Evolutionary conservation across 306 rosid species (phyloP).

Genomic region (Pyrus communis): DNA sequence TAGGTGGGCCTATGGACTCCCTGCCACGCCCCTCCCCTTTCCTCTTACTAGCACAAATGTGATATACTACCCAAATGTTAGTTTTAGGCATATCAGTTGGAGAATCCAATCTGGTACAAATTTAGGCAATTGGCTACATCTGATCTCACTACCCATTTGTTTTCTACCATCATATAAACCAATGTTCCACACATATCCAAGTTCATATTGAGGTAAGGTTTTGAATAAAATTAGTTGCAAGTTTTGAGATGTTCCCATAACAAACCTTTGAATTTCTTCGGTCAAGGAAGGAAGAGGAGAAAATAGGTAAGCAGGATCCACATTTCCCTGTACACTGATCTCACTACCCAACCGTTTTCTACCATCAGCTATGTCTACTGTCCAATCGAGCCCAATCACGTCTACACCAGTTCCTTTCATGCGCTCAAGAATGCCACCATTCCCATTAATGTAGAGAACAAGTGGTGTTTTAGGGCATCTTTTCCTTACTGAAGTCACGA

Average conservation of each 20-base stretch:
- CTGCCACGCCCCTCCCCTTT: not conserved
- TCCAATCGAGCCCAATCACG: slow-evolving; percentile 96
- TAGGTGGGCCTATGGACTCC: no score
- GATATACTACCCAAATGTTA: not conserved
- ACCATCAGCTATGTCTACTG: slow-evolving; percentile 95
- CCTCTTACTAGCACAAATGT: not conserved
- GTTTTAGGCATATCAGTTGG: not conserved
- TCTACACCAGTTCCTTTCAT: slow-evolving; percentile 86
- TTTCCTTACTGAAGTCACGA: slow-evolving; percentile 56
- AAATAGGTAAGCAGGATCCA: slow-evolving; percentile 88
- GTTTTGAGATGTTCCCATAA: not conserved
- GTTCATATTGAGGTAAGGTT: not conserved
- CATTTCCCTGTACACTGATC: slow-evolving; percentile 85
- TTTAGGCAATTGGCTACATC: not conserved
- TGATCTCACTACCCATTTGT: not conserved
- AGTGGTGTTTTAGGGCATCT: slow-evolving; percentile 75
- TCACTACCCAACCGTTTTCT: slow-evolving; percentile 72
- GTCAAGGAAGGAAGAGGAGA: slow-evolving; percentile 76
- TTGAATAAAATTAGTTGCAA: slow-evolving; percentile 2
- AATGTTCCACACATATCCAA: not conserved
- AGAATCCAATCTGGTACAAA: not conserved
- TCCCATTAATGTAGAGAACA: slow-evolving; percentile 91
- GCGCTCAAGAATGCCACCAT: slow-evolving; percentile 94
- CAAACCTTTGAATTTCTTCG: slow-evolving; percentile 90
- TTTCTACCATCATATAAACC: not conserved